Evolutionary conservation across 768 basidiomycete genomes (phyloP).

Genomic region (Nevesoporus exiguus): DNA sequence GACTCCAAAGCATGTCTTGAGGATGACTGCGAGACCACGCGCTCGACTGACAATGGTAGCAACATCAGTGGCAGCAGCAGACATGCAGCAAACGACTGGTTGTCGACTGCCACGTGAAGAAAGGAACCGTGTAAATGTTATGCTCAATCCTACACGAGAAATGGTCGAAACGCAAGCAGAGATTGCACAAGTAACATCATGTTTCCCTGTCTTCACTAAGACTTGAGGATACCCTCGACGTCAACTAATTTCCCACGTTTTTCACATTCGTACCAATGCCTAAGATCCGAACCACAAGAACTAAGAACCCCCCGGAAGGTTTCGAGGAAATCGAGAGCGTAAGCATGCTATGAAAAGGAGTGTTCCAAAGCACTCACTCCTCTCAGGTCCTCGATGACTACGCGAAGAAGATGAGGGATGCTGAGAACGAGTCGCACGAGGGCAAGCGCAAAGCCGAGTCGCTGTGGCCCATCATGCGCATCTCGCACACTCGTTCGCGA

Average conservation of each 20-base stretch:
- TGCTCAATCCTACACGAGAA: too few relatives aligned
- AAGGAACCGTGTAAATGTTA: too few relatives aligned
- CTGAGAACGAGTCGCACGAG: conserved; percentile 97
- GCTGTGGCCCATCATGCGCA: conserved; percentile 97
- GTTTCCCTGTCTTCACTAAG: too few relatives aligned
- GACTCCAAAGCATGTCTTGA: too few relatives aligned
- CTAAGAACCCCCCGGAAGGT: conserved; percentile 93
- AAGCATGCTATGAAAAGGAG: conserved; percentile 18
- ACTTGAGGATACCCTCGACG: neutral
- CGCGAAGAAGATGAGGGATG: conserved; percentile 98
- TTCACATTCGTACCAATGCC: conserved; percentile 56
- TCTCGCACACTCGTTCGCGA: conserved; percentile 91
- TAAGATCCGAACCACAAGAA: conserved; percentile 88
- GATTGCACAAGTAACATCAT: too few relatives aligned
- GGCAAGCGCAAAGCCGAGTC: conserved; percentile 94
- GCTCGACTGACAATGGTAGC: too few relatives aligned
- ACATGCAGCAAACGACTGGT: too few relatives aligned
- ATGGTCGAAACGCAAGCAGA: too few relatives aligned
- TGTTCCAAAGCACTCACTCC: conserved; percentile 6
- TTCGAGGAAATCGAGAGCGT: conserved; percentile 91
- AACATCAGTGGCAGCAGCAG: too few relatives aligned
- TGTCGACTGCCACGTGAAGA: too few relatives aligned
- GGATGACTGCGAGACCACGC: too few relatives aligned
- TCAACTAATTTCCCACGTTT: conserved; percentile 20
- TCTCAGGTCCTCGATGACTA: conserved; percentile 93